phyloP scores from a whole-genome alignment of 495 filamentous ascomycete species.

The Glonium stellatum region DNA sequence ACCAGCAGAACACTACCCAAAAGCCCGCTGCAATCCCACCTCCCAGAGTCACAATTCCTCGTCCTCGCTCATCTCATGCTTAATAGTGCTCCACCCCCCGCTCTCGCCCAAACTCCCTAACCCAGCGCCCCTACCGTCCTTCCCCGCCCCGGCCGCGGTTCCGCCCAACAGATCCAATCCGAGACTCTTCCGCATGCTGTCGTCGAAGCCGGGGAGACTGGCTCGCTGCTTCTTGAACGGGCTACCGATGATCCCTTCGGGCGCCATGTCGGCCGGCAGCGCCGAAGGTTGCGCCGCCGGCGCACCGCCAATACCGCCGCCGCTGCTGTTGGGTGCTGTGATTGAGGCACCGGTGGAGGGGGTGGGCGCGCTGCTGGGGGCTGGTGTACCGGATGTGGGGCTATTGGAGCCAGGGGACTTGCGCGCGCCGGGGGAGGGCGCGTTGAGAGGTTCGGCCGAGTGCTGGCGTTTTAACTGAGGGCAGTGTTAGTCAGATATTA shows the following conservation, averaged over 20 bases:
- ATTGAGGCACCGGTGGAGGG: slow-evolving; percentile 9
- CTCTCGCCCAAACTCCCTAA: not conserved
- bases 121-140: not conserved
- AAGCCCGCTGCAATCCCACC: slow-evolving; percentile 15
- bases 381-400: slow-evolving; percentile 17
- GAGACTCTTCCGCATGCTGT: slow-evolving; percentile 29
- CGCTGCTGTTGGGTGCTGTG: not conserved
- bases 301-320: not conserved
- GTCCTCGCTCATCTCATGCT: slow-evolving; percentile 24
- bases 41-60: slow-evolving; percentile 32
- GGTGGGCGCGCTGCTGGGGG: not conserved
- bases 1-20: slow-evolving; percentile 9
- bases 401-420: slow-evolving; percentile 43
- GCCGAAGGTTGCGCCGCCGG: slow-evolving; percentile 6
- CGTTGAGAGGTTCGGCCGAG: slow-evolving; percentile 66
- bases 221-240: slow-evolving; percentile 79
- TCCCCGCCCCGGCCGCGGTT: not conserved
- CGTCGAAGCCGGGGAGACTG: slow-evolving; percentile 57
- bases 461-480: slow-evolving; percentile 88
- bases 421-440: slow-evolving; percentile 37
- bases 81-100: not conserved
- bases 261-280: slow-evolving; percentile 36
- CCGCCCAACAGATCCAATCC: slow-evolving; percentile 7
- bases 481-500: not conserved
- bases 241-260: slow-evolving; percentile 58